Conservation (phyloP, 306 rosid genomes). For the Sicyos baderoa region DNA sequence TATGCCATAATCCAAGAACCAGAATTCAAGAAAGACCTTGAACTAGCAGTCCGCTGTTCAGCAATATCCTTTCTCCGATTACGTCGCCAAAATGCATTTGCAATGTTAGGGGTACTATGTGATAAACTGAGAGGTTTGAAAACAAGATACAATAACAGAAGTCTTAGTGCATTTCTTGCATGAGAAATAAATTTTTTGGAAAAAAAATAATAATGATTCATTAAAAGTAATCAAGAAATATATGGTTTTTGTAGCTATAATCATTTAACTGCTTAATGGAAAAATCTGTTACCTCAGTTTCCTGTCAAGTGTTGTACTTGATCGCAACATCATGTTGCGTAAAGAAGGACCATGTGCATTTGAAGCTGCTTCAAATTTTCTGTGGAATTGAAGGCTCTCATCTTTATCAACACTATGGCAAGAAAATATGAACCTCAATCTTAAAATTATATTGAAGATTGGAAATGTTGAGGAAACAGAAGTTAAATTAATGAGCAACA, state of each 20-base stretch:
- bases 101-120: conserved; percentile 97
- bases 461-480: neutral
- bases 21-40: conserved; percentile 32
- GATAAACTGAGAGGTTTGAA: conserved; percentile 73
- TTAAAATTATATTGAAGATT: neutral
- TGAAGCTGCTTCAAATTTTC: conserved; percentile 52
- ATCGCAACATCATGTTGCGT: conserved; percentile 70
- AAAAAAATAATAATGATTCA: conserved; percentile 15
- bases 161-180: conserved; percentile 30
- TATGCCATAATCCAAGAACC: too few species aligned
- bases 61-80: conserved; percentile 93
- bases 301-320: conserved; percentile 50
- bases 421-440: conserved; percentile 20
- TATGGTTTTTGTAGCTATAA: neutral
- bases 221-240: conserved; percentile 1
- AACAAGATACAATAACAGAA: conserved; percentile 38
- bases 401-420: conserved; percentile 66
- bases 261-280: neutral
- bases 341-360: conserved; percentile 60
- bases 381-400: conserved; percentile 59
- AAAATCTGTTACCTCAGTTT: conserved; percentile 52
- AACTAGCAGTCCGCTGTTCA: conserved; percentile 98
- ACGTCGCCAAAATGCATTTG: conserved; percentile 91
- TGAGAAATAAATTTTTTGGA: conserved; percentile 22
- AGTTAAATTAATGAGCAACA: neutral